These are phyloP conservation scores for Chlorophyllum brunneum DNA, from an alignment of 768 basidiomycete genomes.

Conservation along the genomic window DNA sequence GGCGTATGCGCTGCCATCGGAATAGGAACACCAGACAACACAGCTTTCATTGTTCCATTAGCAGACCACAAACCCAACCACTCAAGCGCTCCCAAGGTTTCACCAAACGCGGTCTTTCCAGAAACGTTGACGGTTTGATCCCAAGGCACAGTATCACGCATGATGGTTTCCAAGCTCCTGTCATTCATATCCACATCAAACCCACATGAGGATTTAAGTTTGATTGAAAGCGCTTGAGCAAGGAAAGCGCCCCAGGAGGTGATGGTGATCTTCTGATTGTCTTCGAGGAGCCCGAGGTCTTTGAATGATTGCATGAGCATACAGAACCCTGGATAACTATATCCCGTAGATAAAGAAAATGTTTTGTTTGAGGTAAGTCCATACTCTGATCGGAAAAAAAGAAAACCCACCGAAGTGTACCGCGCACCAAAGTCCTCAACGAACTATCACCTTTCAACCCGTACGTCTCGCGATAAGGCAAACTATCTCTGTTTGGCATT, in stretches of 20 bases:
- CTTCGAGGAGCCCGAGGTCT: constrained; percentile 62
- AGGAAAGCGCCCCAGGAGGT: constrained; percentile 37
- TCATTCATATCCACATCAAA: not conserved
- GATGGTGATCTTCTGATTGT: constrained; percentile 29
- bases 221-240: constrained; percentile 21
- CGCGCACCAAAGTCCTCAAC: constrained; percentile 70
- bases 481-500: constrained; percentile 79
- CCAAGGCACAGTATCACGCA: not conserved
- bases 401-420: constrained; percentile 74
- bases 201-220: constrained; percentile 11
- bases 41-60: not conserved
- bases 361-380: not conserved
- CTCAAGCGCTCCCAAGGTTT: constrained; percentile 1
- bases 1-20: constrained; percentile 31
- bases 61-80: constrained; percentile 10
- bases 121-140: not conserved
- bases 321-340: constrained; percentile 83
- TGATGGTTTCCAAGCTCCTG: constrained; percentile 5
- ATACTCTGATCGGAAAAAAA: too few species aligned
- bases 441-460: constrained; percentile 34
- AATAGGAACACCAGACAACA: not conserved
- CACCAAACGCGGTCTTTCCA: not conserved
- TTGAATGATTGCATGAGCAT: constrained; percentile 71
- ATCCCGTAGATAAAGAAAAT: not conserved
- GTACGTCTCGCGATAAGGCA: constrained; percentile 69